Base-by-base conservation (phyloP, 148 eudicot species). In the Beta vulgaris region DNA sequence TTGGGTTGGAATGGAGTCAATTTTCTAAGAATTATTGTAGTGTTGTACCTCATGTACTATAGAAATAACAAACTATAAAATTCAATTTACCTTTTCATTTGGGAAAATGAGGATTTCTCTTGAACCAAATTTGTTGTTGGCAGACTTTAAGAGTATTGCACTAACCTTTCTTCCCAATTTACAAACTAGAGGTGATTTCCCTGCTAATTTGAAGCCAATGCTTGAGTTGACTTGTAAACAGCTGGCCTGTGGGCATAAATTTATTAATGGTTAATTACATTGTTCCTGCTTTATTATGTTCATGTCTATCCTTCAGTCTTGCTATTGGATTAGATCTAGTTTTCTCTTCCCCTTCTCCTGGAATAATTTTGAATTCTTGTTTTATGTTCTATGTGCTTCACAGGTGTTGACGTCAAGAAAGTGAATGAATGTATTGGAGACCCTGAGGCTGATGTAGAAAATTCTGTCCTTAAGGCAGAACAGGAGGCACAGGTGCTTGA, bases 361-460 rank as follows among this genome's bases (percentile, higher is more conserved):
- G 70, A 75, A 54, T 70, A 46, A 55, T 58, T n/a, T n/a, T 51
- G 48, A 65, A 32, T 39, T 44, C 62, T 36, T 72, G 76, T 23
- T n/a, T 73, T 69, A 31, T 72, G 55, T 61, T 46, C 23, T 36
- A 32, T 72, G 23, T 77, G 70, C 55, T 73, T 57, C 77, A 6
- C 69, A 92, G 98, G 98, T 76, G 72, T 89, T 78, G 90, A 89
- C 80, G 72, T 91, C 60, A 73, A 85, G 75, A 74, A 84, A 77
- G 76, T 91, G 73, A 84, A 88, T 60, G 78, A 91, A 72, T 91
- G 97, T 60, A 82, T 89, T 46, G 97, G 93, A 58, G 87, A 89
- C 76, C 79, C 88, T 40, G 65, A 84, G 25, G 93, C 89, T 58
- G 89, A 91, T 69, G 77, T n/a, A 53, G 93, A 88, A 36, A 91